phyloP scores from a whole-genome alignment of 192 early-diverging fungal genomes.

The Irineochytrium annulatum region DNA sequence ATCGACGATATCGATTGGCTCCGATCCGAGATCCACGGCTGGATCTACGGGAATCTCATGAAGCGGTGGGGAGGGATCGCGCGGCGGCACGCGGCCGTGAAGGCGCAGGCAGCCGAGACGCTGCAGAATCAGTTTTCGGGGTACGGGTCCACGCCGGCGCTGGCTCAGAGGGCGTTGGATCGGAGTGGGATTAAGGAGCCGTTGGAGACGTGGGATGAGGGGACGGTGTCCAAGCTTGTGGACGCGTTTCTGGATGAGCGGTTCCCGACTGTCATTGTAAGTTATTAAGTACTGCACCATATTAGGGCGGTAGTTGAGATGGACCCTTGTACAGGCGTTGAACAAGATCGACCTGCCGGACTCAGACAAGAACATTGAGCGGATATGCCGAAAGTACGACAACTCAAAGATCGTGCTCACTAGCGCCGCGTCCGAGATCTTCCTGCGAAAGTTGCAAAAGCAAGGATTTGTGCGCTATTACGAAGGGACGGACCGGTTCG shows the following conservation, averaged over 20 bases:
- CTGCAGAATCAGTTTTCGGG: slow-evolving; percentile 55
- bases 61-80: slow-evolving; percentile 66
- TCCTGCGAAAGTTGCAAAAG: slow-evolving; percentile 47
- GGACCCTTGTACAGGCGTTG: slow-evolving; percentile 49
- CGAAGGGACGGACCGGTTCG: slow-evolving; percentile 47
- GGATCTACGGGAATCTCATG: slow-evolving; percentile 70
- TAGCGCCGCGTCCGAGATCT: slow-evolving; percentile 41
- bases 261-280: slow-evolving; percentile 74
- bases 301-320: too few relatives aligned
- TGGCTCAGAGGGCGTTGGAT: slow-evolving; percentile 49
- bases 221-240: slow-evolving; percentile 55
- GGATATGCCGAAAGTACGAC: slow-evolving; percentile 70
- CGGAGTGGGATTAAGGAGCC: slow-evolving; percentile 48
- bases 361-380: slow-evolving; percentile 74
- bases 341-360: slow-evolving; percentile 87
- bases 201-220: slow-evolving; percentile 65
- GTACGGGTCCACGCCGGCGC: slow-evolving; percentile 51
- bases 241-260: slow-evolving; percentile 67
- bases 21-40: slow-evolving; percentile 62
- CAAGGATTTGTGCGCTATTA: slow-evolving; percentile 46
- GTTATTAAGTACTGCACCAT: background rate
- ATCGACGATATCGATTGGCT: slow-evolving; percentile 83
- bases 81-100: slow-evolving; percentile 60
- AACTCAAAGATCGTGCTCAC: slow-evolving; percentile 39
- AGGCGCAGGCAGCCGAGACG: slow-evolving; percentile 43